Conservation (phyloP, 2,329 filamentous ascomycete genomes). For the Microsporum ferrugineum region DNA sequence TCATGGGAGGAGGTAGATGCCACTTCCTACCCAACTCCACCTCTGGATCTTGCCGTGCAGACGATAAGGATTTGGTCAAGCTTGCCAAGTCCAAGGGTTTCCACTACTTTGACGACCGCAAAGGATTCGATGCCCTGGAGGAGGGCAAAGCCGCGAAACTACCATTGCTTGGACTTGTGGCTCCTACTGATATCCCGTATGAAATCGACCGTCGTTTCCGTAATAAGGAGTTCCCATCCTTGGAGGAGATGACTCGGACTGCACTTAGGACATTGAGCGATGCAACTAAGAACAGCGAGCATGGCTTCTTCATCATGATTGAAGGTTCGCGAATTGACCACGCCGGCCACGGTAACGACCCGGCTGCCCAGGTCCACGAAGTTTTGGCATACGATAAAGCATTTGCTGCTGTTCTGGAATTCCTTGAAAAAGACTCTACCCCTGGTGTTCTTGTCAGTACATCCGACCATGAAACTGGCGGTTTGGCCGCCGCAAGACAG, state of each 20-base stretch:
- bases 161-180: slow-evolving; percentile 78
- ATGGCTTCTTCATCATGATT: slow-evolving; percentile 98
- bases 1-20: slow-evolving; percentile 85
- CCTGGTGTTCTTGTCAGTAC: slow-evolving; percentile 71
- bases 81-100: slow-evolving; percentile 70
- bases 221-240: slow-evolving; percentile 69
- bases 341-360: slow-evolving; percentile 76
- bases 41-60: slow-evolving; percentile 66
- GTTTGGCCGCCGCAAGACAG: slow-evolving; percentile 69
- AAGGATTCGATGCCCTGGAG: slow-evolving; percentile 63
- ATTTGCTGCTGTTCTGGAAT: slow-evolving; percentile 72
- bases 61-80: slow-evolving; percentile 62
- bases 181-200: slow-evolving; percentile 71
- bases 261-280: slow-evolving; percentile 68
- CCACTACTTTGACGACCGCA: slow-evolving; percentile 61
- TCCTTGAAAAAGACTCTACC: slow-evolving; percentile 63
- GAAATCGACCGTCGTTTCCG: slow-evolving; percentile 79
- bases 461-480: slow-evolving; percentile 93
- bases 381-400: slow-evolving; percentile 90
- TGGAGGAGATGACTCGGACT: slow-evolving; percentile 81
- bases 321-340: slow-evolving; percentile 95
- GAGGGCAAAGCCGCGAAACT: slow-evolving; percentile 57
- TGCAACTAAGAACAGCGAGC: slow-evolving; percentile 70
- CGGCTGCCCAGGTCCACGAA: slow-evolving; percentile 75
- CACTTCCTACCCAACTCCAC: slow-evolving; percentile 81